phyloP scores from a whole-genome alignment of 306 rosid genomes.

The Quercus gilva region DNA sequence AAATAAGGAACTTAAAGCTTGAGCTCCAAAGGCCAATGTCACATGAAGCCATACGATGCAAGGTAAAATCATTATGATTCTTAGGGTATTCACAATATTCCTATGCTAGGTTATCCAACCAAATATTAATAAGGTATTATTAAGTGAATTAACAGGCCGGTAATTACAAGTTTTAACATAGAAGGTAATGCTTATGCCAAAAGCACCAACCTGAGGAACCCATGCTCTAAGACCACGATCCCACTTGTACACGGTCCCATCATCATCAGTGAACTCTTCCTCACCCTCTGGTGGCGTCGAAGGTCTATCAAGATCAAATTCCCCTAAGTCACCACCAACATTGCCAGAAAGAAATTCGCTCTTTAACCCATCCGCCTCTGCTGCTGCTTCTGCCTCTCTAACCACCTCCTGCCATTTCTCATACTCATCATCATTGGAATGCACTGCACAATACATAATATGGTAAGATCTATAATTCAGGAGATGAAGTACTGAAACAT shows the following conservation, averaged over 20 bases:
- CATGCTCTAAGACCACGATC: conserved; percentile 69
- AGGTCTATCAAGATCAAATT: conserved; percentile 67
- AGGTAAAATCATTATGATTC: neutral
- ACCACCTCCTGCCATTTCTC: conserved; percentile 81
- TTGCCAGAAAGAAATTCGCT: conserved; percentile 24
- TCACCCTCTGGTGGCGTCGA: conserved; percentile 91
- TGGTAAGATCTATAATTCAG: conserved; percentile 22
- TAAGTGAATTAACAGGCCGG: neutral
- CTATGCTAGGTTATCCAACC: neutral
- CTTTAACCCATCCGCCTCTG: conserved; percentile 34
- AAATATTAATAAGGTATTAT: neutral
- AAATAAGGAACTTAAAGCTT: too few species aligned
- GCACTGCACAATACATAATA: conserved; percentile 36
- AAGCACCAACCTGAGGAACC: conserved; percentile 83
- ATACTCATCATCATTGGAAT: conserved; percentile 56
- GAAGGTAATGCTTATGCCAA: neutral
- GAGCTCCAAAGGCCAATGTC: neutral
- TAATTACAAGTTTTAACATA: neutral
- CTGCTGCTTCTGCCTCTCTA: conserved; percentile 55
- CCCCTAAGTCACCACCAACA: conserved; percentile 20
- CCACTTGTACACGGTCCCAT: conserved; percentile 92
- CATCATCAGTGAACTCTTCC: conserved; percentile 93
- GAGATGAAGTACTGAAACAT: neutral
- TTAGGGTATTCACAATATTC: neutral
- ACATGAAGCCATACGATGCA: neutral